These are phyloP conservation scores for Papiliotrema fonsecae DNA, from an alignment of 1,284 basidiomycete species.

Conservation along the genomic window DNA sequence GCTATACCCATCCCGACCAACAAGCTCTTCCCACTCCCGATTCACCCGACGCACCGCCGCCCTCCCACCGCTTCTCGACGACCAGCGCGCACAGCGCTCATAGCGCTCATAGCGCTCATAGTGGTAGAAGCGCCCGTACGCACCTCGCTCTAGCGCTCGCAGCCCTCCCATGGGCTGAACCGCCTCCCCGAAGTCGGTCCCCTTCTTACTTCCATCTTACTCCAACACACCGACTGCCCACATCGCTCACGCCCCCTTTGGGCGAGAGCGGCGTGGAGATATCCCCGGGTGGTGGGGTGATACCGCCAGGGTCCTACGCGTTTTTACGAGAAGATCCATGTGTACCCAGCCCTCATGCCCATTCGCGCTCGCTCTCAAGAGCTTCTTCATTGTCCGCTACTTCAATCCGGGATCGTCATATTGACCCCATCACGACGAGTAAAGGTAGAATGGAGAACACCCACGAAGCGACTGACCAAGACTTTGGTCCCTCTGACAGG, in stretches of 20 bases:
- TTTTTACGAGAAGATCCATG: constrained; percentile 12
- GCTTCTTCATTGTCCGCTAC: constrained; percentile 1
- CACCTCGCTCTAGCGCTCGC: constrained; percentile 9
- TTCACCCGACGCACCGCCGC: neutral
- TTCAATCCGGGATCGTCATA: neutral
- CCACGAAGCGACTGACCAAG: too few species aligned
- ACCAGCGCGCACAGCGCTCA: neutral
- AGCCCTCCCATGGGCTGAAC: constrained; percentile 20
- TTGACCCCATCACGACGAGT: neutral
- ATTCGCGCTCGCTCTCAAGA: constrained; percentile 2
- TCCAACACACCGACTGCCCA: neutral
- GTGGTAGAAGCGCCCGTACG: neutral
- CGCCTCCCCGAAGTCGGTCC: constrained; percentile 12
- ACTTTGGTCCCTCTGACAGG: too few species aligned
- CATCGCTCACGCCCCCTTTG: neutral
- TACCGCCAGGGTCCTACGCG: too few species aligned
- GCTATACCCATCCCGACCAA: neutral
- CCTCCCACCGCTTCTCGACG: neutral
- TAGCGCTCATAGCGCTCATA: neutral
- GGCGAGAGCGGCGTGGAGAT: neutral
- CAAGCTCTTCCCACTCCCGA: too few species aligned
- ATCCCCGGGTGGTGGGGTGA: too few species aligned
- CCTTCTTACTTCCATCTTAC: constrained; percentile 1
- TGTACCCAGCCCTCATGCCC: neutral
- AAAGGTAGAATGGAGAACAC: neutral